These are phyloP conservation scores for Ceratobasidium sp. DNA, from an alignment of 1,284 basidiomycete species.

Conservation along the genomic window DNA sequence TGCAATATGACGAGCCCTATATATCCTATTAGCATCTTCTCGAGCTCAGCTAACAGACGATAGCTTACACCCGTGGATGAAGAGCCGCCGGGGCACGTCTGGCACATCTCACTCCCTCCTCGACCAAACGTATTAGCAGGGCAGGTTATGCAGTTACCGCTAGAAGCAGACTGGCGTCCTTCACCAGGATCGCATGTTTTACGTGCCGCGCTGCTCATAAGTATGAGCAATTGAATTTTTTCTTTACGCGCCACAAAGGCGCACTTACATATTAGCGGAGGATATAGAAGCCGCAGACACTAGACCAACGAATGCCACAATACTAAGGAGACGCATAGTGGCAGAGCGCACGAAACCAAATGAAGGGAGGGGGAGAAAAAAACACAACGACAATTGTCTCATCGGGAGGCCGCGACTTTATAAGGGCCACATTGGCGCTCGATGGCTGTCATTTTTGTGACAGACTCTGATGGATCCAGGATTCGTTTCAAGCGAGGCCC, in stretches of 20 bases:
- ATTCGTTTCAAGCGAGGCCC: too few species aligned
- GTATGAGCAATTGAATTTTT: not conserved
- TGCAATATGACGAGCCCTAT: not conserved
- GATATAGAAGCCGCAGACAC: slow-evolving; percentile 1
- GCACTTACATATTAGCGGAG: not conserved
- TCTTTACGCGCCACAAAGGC: not conserved
- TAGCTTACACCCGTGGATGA: not conserved
- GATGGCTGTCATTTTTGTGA: too few species aligned
- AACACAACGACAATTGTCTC: too few species aligned
- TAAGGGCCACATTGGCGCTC: too few species aligned
- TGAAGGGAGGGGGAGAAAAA: too few species aligned
- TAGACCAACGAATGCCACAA: slow-evolving; percentile 16
- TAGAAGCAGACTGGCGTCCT: not conserved
- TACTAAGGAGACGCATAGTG: not conserved
- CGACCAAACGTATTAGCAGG: not conserved
- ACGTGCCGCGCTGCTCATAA: not conserved
- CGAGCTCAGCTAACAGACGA: too few species aligned
- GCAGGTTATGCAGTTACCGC: not conserved
- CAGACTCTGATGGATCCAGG: too few species aligned
- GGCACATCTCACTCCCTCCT: not conserved
- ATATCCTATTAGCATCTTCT: too few species aligned
- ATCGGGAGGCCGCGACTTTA: too few species aligned
- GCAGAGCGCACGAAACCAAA: too few species aligned
- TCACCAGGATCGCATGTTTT: not conserved
- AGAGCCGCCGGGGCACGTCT: slow-evolving; percentile 17